Evolutionary conservation across 2,329 filamentous ascomycete genomes (phyloP).

Genomic region (Mariannaea elegans): DNA sequence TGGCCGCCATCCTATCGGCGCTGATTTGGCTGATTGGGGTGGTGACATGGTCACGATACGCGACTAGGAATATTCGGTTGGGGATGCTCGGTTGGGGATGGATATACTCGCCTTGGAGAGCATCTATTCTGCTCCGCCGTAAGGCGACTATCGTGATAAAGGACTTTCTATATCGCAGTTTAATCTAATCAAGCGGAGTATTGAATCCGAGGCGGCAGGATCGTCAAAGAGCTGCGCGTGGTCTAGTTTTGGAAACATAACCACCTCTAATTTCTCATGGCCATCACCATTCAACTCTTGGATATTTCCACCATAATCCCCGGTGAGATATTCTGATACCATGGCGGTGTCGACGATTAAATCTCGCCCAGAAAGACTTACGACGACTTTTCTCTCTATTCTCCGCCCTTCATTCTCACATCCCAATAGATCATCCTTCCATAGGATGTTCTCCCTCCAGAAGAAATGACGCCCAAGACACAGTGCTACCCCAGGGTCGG

Average conservation of each 20-base stretch:
- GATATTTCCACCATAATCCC: conserved; percentile 15
- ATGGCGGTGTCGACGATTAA: conserved; percentile 70
- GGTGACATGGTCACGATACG: conserved; percentile 50
- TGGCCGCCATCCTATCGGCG: conserved; percentile 67
- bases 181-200: conserved; percentile 43
- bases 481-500: conserved; percentile 72
- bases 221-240: conserved; percentile 70
- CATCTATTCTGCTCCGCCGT: conserved; percentile 6
- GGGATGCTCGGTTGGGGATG: neutral
- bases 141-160: conserved; percentile 11
- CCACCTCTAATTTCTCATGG: conserved; percentile 56
- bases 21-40: conserved; percentile 71
- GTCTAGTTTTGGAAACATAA: conserved; percentile 69
- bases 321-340: conserved; percentile 64
- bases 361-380: conserved; percentile 67
- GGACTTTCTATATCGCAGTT: conserved; percentile 34
- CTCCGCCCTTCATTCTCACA: conserved; percentile 27
- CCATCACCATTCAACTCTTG: conserved; percentile 27
- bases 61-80: conserved; percentile 16
- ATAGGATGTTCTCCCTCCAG: conserved; percentile 75
- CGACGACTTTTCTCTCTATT: conserved; percentile 56
- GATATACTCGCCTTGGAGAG: neutral
- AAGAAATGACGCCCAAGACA: conserved; percentile 74
- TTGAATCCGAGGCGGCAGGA: conserved; percentile 35
- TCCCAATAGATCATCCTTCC: conserved; percentile 69